Evolutionary conservation across 306 rosid genomes (phyloP).

Genomic region (Phaseolus lunatus): DNA sequence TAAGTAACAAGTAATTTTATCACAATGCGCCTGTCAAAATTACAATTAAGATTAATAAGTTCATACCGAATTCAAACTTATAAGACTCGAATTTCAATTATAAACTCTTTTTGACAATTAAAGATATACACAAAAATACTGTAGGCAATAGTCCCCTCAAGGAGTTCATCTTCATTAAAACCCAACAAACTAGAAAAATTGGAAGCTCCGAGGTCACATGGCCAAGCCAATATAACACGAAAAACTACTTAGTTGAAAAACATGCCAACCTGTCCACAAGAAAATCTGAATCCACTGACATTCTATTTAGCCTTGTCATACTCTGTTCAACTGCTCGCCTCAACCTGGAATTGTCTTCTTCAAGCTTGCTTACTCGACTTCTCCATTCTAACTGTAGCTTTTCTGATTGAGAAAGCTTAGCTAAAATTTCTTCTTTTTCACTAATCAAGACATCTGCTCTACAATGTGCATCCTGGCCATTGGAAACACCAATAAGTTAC

Average conservation of each 20-base stretch:
- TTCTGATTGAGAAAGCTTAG: slow-evolving; percentile 80
- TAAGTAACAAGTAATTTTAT: slow-evolving; percentile 88
- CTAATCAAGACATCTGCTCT: slow-evolving; percentile 61
- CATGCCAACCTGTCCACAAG: slow-evolving; percentile 90
- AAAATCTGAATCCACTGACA: slow-evolving; percentile 97
- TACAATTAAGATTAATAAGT: slow-evolving; percentile 42
- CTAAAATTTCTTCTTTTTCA: slow-evolving; percentile 76
- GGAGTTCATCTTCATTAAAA: slow-evolving; percentile 1
- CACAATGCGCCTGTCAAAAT: slow-evolving; percentile 90
- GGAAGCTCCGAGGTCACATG: slow-evolving; percentile 30
- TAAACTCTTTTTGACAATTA: background rate
- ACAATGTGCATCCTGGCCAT: slow-evolving; percentile 71
- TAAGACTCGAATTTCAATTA: background rate
- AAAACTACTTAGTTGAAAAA: slow-evolving; percentile 38
- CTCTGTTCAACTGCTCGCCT: slow-evolving; percentile 93
- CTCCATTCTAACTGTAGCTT: slow-evolving; percentile 77
- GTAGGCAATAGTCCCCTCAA: background rate
- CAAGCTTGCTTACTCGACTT: slow-evolving; percentile 83
- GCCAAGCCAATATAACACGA: slow-evolving; percentile 10
- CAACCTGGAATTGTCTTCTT: slow-evolving; percentile 92
- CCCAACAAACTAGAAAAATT: slow-evolving; percentile 9
- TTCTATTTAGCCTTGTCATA: slow-evolving; percentile 94
- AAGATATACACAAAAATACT: background rate
- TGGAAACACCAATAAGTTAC: slow-evolving; percentile 33
- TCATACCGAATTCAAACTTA: slow-evolving; percentile 25